Percentiles rank a stretch among this genome's conserved stretches.
Conservation (phyloP, 305 asterid genomes). For the Plantago rigida region DNA sequence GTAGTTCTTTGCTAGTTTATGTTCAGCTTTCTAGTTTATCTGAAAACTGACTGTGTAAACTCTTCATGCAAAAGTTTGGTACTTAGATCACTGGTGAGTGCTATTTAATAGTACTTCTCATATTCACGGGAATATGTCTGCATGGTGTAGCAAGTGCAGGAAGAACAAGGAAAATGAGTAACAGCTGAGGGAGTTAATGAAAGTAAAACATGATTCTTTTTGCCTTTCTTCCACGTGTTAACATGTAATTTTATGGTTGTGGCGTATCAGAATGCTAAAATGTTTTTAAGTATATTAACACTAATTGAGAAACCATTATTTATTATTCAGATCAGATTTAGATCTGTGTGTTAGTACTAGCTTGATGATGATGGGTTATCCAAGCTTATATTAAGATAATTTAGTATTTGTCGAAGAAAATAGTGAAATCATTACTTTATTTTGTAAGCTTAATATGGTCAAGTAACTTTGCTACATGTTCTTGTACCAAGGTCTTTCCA, state of each 20-base stretch:
- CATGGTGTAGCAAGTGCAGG: too few relatives aligned
- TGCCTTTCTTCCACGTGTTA: not conserved
- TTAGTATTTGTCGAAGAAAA: not conserved
- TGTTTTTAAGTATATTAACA: not conserved
- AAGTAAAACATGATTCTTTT: too few relatives aligned
- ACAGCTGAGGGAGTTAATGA: too few relatives aligned
- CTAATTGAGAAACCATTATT: not conserved
- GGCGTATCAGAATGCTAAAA: not conserved
- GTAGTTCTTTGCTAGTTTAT: too few relatives aligned
- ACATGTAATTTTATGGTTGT: too few relatives aligned
- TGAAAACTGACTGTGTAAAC: too few relatives aligned
- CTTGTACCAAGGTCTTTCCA: not conserved
- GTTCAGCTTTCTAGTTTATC: too few relatives aligned
- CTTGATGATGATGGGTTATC: not conserved
- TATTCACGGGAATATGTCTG: too few relatives aligned
- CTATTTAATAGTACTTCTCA: not conserved
- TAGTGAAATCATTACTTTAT: not conserved
- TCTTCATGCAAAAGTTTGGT: too few relatives aligned
- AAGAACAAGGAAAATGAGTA: too few relatives aligned
- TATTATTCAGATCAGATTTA: too few relatives aligned
- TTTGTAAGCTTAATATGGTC: slow-evolving; percentile 38
- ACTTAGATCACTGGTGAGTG: not conserved
- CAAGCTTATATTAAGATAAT: not conserved
- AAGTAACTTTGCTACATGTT: slow-evolving; percentile 1
- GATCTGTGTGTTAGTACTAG: too few relatives aligned